Percentiles rank a stretch among this genome's conserved stretches.
These are phyloP conservation scores for Pinus tabuliformis DNA, from an alignment of 75 land plant genomes.

Conservation along the genomic window DNA sequence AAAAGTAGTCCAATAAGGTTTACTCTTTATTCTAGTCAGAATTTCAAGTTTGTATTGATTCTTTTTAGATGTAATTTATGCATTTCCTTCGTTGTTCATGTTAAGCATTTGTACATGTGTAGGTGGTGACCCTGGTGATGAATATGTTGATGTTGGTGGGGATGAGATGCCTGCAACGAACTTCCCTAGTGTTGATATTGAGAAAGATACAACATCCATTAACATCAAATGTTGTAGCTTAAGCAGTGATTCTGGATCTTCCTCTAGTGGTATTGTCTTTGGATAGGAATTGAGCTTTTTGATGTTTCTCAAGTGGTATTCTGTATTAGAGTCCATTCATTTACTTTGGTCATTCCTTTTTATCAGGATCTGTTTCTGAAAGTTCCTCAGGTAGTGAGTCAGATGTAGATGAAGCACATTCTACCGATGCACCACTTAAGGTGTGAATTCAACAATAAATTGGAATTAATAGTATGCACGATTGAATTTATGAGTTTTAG, in stretches of 20 bases:
- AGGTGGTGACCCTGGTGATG: constrained; percentile 55
- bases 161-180: no score
- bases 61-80: neutral
- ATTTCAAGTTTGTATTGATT: no score
- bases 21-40: neutral
- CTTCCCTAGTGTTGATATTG: no score
- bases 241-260: constrained; percentile 60
- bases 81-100: neutral
- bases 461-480: neutral
- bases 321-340: neutral
- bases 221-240: constrained; percentile 22
- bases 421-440: constrained; percentile 19
- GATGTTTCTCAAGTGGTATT: no score
- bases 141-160: no score
- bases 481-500: neutral
- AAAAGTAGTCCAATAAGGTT: neutral
- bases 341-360: neutral
- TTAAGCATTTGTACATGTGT: neutral
- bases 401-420: constrained; percentile 33
- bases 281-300: no score
- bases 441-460: constrained; percentile 23
- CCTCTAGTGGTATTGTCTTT: constrained; percentile 64
- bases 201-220: constrained; percentile 38
- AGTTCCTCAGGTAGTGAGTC: constrained; percentile 40
- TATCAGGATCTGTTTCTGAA: constrained; percentile 34